Conservation (phyloP, 495 filamentous ascomycete genomes). For the Podospora appendiculata region DNA sequence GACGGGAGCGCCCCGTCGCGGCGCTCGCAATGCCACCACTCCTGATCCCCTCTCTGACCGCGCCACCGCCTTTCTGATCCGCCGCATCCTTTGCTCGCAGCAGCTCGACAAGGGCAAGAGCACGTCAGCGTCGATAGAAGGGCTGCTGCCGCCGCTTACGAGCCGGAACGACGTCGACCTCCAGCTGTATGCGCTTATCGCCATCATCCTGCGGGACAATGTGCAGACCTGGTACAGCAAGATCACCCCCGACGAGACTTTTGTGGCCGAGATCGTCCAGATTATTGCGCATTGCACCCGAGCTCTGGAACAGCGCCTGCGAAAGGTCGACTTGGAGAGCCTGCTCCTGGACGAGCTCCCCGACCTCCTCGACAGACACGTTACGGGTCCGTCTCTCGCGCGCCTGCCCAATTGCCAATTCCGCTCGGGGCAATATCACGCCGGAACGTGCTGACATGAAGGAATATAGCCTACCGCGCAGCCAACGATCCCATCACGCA, state of each 20-base stretch:
- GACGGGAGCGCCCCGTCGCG: slow-evolving; percentile 18
- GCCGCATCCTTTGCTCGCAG: slow-evolving; percentile 42
- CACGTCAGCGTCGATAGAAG: slow-evolving; percentile 48
- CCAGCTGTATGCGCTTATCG: slow-evolving; percentile 85
- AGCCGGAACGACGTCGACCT: slow-evolving; percentile 87
- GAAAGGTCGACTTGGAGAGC: slow-evolving; percentile 73
- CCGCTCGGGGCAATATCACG: not conserved
- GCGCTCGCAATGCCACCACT: slow-evolving; percentile 16
- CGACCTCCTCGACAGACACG: slow-evolving; percentile 69
- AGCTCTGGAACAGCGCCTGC: slow-evolving; percentile 74
- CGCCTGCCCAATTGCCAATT: not conserved
- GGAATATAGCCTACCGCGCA: slow-evolving; percentile 43
- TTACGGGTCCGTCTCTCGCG: slow-evolving; percentile 54
- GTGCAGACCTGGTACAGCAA: slow-evolving; percentile 88
- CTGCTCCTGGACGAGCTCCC: slow-evolving; percentile 86
- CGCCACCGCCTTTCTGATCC: slow-evolving; percentile 43
- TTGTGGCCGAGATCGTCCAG: slow-evolving; percentile 79
- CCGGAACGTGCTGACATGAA: slow-evolving; percentile 4
- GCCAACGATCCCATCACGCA: slow-evolving; percentile 44
- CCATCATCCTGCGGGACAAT: slow-evolving; percentile 80
- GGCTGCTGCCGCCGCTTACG: slow-evolving; percentile 82
- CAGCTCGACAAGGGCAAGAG: slow-evolving; percentile 38
- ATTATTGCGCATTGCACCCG: slow-evolving; percentile 86
- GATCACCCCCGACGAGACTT: slow-evolving; percentile 80
- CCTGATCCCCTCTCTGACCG: slow-evolving; percentile 42